These are phyloP conservation scores for Rubia occidens DNA, from an alignment of 305 asterid species.

Conservation along the genomic window DNA sequence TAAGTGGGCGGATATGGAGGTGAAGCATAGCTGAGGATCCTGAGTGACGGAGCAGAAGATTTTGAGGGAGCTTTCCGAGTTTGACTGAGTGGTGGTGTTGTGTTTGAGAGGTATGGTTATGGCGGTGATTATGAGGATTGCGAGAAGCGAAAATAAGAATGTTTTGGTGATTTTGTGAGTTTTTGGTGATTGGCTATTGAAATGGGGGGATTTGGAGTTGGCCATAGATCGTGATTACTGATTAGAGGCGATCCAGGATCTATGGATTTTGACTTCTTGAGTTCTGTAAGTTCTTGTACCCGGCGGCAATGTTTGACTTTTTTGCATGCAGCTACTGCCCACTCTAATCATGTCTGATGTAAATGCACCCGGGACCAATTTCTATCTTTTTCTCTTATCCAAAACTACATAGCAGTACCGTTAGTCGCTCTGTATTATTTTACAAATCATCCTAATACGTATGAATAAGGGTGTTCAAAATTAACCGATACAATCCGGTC, in stretches of 20 bases:
- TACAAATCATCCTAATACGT: too few relatives aligned
- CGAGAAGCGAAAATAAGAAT: not conserved
- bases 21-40: constrained; percentile 39
- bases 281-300: too few relatives aligned
- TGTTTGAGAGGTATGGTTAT: not conserved
- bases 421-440: too few relatives aligned
- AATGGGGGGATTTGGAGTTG: not conserved
- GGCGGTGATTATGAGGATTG: not conserved
- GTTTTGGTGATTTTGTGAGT: not conserved
- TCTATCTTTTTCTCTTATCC: too few relatives aligned
- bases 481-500: too few relatives aligned
- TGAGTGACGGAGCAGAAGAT: constrained; percentile 41
- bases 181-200: not conserved
- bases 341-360: too few relatives aligned
- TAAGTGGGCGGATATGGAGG: constrained; percentile 38
- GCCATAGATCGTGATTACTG: not conserved
- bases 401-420: too few relatives aligned
- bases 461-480: too few relatives aligned
- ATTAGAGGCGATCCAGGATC: not conserved
- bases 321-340: too few relatives aligned
- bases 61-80: not conserved
- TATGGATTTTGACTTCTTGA: not conserved
- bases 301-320: too few relatives aligned
- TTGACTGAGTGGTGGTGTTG: not conserved
- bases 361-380: too few relatives aligned